Evolutionary conservation across 805 yeast species (phyloP), one percentile per base, ranked within the genome.

Genomic region (Zygosaccharomyces gambellarensis): DNA sequence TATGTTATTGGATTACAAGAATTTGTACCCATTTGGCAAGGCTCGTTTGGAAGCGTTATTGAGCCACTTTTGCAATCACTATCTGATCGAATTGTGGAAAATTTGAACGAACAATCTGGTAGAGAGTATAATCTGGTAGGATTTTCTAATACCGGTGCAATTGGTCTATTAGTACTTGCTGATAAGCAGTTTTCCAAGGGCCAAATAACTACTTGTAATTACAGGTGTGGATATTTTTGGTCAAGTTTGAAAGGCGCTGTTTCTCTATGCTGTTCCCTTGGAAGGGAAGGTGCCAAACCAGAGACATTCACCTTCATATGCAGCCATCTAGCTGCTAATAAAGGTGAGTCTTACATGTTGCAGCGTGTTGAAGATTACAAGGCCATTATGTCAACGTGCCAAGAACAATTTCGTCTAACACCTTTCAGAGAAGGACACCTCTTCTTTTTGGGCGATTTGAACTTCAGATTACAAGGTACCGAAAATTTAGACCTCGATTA

Each of bases 381-480:
- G 30, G 65, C 69, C 2, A 66, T 87, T 2, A 72, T 81, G 58
- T 71, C 78, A 29, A 74, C 79, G 3, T 61, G 86, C 42, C 79
- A 75, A 48, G 43, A 43, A 10, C 55, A 54, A 25, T 54, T 59
- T 14, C 50, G 59, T 11, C 39, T 43, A 25, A 36, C 47, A 21
- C 50, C 53, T 29, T 82, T 85, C 60, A 77, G 75, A 10, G 84
- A 82, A 55, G 82, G 80, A 3, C 95, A 86, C 61, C 67, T 83
- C 4, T 84, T 90, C 59, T 64, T 90, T 46, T 68, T 87, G 74
- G 98, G 98, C 0, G 98, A 90, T 66, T 71, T 90, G 58, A 90
- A 90, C 63, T 90, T 86, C 65, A 73, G 98, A 39, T 77, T 85
- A 6, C 65, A 61, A 10, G 55, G 61, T 5, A 51, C 51, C 41